Evolutionary conservation across 805 yeast genomes (phyloP), one percentile per base, ranked within the genome.

Genomic region (Metschnikowia arizonensis): DNA sequence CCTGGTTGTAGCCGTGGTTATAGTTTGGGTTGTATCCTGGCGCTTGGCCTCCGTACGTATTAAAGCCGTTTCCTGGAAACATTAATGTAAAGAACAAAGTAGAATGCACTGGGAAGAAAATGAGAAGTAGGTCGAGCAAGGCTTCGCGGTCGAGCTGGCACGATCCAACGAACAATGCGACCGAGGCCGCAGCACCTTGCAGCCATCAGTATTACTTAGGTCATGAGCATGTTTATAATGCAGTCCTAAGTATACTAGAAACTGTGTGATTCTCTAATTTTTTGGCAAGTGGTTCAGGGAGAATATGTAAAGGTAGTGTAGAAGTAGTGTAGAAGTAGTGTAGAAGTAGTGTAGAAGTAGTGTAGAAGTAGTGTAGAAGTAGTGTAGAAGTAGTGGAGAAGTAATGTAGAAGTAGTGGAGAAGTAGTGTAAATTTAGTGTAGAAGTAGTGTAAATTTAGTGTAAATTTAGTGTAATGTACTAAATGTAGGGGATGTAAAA

Each of bases 41-140:
- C 34, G 44, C 43, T 29, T 53, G 33, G 35, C 44, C 46, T 33
- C 45, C 40, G 49, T 58, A 58, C 15, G 57, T 39, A 11, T 51
- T 46, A 11, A 50, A 43, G 23, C 61, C 60, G 38, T 53, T 54
- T 7, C 64, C 63, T 40, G 64, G 63, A 42, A 59, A 60, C 64
- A 59, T 60, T 28, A 24, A 33, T 32, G 35, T 28, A 15, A 14
- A 38, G 19, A 19, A 24, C 19, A 28, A 37, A 33, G 9, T 14
- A 11, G 11, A 5, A 18, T 24, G 31, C 15, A 24, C 30, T 12
- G n/a, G 11, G 37, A 28, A 26, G 23, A 36, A 36, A 34, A 36
- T 7, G 31, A 36, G 23, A 25, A 36, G 40, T 25, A 17, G 12
- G 15, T 25, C n/a, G 21, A n/a, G 28, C 29, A 19, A 34, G 29